Evolutionary conservation across 805 yeast genomes (phyloP), one percentile per base, ranked within the genome.

Genomic region (Suhomyces kilbournensis): DNA sequence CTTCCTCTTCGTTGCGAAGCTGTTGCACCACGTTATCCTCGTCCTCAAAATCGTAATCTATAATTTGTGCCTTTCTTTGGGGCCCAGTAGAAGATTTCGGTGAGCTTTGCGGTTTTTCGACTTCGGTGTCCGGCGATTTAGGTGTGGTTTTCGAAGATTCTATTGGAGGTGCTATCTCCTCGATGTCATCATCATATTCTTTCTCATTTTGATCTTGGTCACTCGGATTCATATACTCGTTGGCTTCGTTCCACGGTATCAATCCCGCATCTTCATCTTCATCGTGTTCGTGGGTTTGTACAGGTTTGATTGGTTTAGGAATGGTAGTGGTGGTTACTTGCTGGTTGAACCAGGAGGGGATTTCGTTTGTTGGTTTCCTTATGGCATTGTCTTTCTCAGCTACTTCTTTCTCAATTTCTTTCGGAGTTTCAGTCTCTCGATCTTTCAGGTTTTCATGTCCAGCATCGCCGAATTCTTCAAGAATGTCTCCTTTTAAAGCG

Each of bases 31-130:
- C 65, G 19, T 82, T 81, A 34, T 82, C 84, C 52, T 90, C 96
- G 53, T 92, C 97, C 22, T 83, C 83, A 64, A 86, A 86, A 50
- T 82, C 88, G 60, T 85, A 87, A 50, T 84, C 88, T 32, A 79
- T 65, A 2, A 68, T 52, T 17, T 59, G 60, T 9, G 65, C 65
- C 26, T 55, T 58, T 45, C 60, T 54, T 15, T 35, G 40, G 14
- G 19, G 5, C 2, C 20, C 40, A 15, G 17, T 44, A 19, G 9
- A 35, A 15, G 35, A 9, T 30, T 44, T 23, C 8, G 22, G 8
- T 5, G 17, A 38, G 38, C 17, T 26, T 15, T 32, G 22, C 39
- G 44, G 12, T 12, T 48, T 25, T 39, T 26, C 25, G 26, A 14
- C 26, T 39, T n/a, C 40, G 19, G 34, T 9, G n/a, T 8, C 12